Base-by-base conservation (phyloP, 1,284 basidiomycete genomes). In the Apiotrichum mycotoxinovorans region DNA sequence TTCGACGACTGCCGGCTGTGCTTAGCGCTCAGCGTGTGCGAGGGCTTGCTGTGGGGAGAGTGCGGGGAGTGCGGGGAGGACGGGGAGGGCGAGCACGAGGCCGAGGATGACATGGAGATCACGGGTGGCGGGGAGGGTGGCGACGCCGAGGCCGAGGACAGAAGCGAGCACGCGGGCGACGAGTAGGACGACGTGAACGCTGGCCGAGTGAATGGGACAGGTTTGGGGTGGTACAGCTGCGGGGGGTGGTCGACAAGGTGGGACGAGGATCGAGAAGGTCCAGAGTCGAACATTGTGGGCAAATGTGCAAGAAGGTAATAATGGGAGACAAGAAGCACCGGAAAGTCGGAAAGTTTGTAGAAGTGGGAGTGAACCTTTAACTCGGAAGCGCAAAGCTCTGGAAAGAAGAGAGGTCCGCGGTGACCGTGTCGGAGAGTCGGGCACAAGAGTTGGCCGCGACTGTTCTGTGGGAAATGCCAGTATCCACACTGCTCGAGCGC, bases 1-100 rank as follows among this genome's bases (percentile, higher is more conserved):
- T 69, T 67, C 15, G 63, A 58, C 30, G 30, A 30, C 30, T 5
- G 5, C n/a, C n/a, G n/a, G n/a, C 60, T 61, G 45, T 49, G 23
- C 44, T 55, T 56, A 33, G 51, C 22, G 20, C 47, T 43, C 30
- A 57, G 51, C 9, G 54, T 49, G 52, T 51, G 46, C 3, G 58
- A 52, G 12, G 52, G 57, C 50, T 57, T 61, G 23, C 50, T 23
- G 25, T 38, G 45, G 2, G 43, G 25, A 22, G 38, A 25, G 25
- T 38, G 45, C 1, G 43, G 25, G 22, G 38, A 30, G 30, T 5
- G 45, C 7, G 37, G 38, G 15, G 45, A 41, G 22, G 54, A 51
- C 12, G 61, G 54, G 37, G 61, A 60, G 1, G 57, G 52, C 34
- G 61, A 61, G 11, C 37, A 43, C 9, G 56, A 57, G 23, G 43